A percentile compares a stretch with the other conserved stretches of the same genome.
These are phyloP conservation scores for Colletotrichum cuscutae DNA, from an alignment of 2,329 filamentous ascomycete species.

Conservation along the genomic window DNA sequence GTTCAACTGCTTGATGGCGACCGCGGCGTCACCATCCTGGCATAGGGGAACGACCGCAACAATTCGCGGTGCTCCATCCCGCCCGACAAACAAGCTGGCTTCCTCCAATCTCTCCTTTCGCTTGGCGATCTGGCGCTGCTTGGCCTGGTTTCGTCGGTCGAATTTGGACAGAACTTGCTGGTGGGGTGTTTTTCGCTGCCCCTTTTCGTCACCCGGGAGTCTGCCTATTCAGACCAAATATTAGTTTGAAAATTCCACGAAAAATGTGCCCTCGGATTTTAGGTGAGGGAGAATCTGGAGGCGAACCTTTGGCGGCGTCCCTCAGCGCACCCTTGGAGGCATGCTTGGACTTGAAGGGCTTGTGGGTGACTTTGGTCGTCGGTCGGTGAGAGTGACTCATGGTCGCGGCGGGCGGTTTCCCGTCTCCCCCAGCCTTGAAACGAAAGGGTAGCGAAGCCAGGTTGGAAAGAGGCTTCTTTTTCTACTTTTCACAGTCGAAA, in stretches of 20 bases:
- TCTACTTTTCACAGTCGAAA: not conserved
- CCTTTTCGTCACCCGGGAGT: conserved; percentile 74
- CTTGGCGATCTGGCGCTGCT: conserved; percentile 87
- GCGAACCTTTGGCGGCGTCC: conserved; percentile 82
- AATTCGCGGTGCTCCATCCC: conserved; percentile 86
- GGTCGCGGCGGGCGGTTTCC: conserved; percentile 79
- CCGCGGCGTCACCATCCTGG: conserved; percentile 72
- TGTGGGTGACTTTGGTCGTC: conserved; percentile 89
- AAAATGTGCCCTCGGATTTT: not conserved
- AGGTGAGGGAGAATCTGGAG: not conserved
- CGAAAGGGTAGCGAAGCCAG: conserved; percentile 82
- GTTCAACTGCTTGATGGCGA: conserved; percentile 78
- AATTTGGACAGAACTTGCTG: conserved; percentile 98
- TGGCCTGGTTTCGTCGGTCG: conserved; percentile 92
- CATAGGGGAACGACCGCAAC: conserved; percentile 90
- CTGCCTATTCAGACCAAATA: conserved; percentile 68
- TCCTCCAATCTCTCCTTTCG: conserved; percentile 84
- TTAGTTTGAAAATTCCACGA: not conserved
- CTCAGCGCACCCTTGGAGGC: conserved; percentile 88
- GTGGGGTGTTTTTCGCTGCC: conserved; percentile 86
- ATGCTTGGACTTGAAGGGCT: conserved; percentile 92
- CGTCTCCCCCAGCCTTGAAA: conserved; percentile 83
- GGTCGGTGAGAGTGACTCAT: conserved; percentile 86
- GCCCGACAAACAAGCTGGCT: conserved; percentile 84
- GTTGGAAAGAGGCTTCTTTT: conserved; percentile 47